These are phyloP conservation scores for Sporothrix euskadiensis DNA, from an alignment of 2,329 filamentous ascomycete species.

Conservation along the genomic window DNA sequence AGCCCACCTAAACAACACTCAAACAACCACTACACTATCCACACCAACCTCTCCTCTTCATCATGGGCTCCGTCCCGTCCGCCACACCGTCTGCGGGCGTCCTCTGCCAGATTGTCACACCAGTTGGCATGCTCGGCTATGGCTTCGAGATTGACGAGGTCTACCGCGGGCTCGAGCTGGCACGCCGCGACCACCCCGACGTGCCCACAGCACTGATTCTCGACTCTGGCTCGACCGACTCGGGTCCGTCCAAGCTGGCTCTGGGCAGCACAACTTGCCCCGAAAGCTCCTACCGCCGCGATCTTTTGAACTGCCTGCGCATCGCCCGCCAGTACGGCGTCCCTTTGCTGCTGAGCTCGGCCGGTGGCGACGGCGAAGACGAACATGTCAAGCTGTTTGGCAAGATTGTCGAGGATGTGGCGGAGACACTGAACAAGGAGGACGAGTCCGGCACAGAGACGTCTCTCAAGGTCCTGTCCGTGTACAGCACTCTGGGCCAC, in stretches of 20 bases:
- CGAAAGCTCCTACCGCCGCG: constrained; percentile 44
- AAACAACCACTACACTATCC: not conserved
- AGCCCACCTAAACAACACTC: not conserved
- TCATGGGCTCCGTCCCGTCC: not conserved
- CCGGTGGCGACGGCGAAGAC: constrained; percentile 46
- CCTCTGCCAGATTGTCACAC: constrained; percentile 34
- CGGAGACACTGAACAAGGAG: not conserved
- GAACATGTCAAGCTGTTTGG: constrained; percentile 36
- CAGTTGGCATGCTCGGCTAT: constrained; percentile 36
- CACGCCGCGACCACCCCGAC: constrained; percentile 4
- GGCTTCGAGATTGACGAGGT: constrained; percentile 35
- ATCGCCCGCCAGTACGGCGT: constrained; percentile 38
- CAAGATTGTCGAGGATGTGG: not conserved
- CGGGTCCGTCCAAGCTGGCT: constrained; percentile 38
- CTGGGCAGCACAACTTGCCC: constrained; percentile 45
- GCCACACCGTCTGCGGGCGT: not conserved
- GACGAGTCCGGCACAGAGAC: not conserved
- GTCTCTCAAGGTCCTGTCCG: not conserved
- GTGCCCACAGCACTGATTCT: constrained; percentile 34
- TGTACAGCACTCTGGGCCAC: not conserved
- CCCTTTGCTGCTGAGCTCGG: constrained; percentile 42
- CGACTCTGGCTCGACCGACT: constrained; percentile 37
- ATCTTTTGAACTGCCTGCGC: constrained; percentile 43
- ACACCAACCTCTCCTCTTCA: not conserved
- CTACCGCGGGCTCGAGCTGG: constrained; percentile 32